These are phyloP conservation scores for Physaria fendleri DNA, from an alignment of 345 rosid species.

Conservation along the genomic window DNA sequence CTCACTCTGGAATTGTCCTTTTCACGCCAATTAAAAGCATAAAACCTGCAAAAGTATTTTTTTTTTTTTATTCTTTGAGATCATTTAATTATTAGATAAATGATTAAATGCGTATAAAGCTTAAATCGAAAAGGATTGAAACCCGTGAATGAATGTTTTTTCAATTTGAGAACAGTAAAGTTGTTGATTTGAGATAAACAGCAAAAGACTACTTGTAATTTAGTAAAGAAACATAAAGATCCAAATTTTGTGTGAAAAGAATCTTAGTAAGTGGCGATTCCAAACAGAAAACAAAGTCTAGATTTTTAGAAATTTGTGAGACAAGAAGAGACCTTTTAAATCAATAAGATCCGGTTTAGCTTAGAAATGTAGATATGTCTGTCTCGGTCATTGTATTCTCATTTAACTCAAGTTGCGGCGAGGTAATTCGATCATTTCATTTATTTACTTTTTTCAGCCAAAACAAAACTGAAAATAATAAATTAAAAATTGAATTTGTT, in stretches of 20 bases:
- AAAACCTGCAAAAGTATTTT: background rate
- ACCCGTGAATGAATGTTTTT: slow-evolving; percentile 33
- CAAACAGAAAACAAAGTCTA: background rate
- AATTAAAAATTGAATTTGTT: background rate
- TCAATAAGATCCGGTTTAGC: slow-evolving; percentile 2
- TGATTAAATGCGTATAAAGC: background rate
- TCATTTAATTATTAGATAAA: background rate
- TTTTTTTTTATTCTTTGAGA: background rate
- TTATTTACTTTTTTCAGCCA: background rate
- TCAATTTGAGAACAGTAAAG: slow-evolving; percentile 11
- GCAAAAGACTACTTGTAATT: background rate
- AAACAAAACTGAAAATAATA: background rate
- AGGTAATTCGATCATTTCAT: slow-evolving; percentile 38
- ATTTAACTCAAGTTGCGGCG: no score
- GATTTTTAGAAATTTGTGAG: background rate
- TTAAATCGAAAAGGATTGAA: slow-evolving; percentile 13
- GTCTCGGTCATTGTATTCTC: no score
- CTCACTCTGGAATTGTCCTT: slow-evolving; percentile 14
- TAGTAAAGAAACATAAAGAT: background rate
- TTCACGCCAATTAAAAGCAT: background rate
- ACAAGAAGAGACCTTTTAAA: background rate
- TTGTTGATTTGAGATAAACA: slow-evolving; percentile 15
- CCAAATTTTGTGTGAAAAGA: slow-evolving; percentile 4
- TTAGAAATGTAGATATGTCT: slow-evolving; percentile 36
- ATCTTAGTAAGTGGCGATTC: background rate